Evolutionary conservation across 352 stramenopile species (phyloP), one percentile per base, ranked within the genome.

Genomic region (Globisporangium mamillatum): DNA sequence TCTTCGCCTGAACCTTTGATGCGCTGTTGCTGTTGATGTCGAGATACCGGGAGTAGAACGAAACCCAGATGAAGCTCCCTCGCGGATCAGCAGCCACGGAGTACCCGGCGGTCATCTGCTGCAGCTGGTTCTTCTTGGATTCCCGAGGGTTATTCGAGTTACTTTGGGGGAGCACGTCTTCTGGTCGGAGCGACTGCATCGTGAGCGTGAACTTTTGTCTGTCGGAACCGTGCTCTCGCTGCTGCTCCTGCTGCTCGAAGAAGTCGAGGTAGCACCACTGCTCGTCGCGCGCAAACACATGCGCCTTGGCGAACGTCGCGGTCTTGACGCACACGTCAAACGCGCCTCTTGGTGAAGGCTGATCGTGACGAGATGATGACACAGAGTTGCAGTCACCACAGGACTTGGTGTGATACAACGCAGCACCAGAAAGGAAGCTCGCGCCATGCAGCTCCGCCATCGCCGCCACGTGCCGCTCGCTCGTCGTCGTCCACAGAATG

Each of bases 251-350:
- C 53, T 59, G 53, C 3, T 59, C 9, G 41, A 73, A 59, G 16
- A 68, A 66, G 41, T 82, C 75, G 34, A 82, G 71, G 59, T 72
- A 84, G 60, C 75, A 85, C 77, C 75, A 84, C 60, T 88, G 75
- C 52, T 88, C 77, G 64, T 78, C 82, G 56, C 70, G 74, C 32
- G 74, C 70, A n/a, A 88, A 72, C 58, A 80, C 41, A 61, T 85
- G 75, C 18, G 77, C 65, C 18, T 66, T 66, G 16, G 64, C 59
- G 48, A 85, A 83, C 41, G 65, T 71, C 9, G 69, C 69, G 7
- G 63, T 80, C 61, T 83, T 85, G n/a, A 83, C 72, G 6, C 62
- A 72, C 46, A 72, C 44, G 24, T 77, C 68, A 3, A 53, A 55
- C 4, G 63, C 24, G 34, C 7, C 38, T 32, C 58, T 22, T 27